phyloP scores from a whole-genome alignment of 2,329 filamentous ascomycete species.

The Epichloe bromicola region DNA sequence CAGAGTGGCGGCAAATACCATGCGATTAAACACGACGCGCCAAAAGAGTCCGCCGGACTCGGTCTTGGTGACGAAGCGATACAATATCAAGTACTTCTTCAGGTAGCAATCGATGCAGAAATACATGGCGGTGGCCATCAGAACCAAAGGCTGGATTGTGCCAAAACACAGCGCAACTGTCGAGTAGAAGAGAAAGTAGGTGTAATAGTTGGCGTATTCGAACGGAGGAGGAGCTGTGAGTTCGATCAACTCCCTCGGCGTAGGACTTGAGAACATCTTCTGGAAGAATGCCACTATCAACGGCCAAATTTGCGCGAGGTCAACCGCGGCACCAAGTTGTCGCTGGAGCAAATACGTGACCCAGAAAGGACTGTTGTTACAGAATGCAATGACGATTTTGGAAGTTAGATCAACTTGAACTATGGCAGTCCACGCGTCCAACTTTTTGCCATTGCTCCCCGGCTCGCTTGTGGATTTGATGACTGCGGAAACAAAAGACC shows the following conservation, averaged over 20 bases:
- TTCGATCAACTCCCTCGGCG: constrained; percentile 82
- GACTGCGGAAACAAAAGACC: constrained; percentile 57
- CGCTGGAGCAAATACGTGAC: constrained; percentile 86
- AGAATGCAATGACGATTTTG: constrained; percentile 61
- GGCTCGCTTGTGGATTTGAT: constrained; percentile 37
- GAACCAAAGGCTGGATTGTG: constrained; percentile 72
- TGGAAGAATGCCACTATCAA: constrained; percentile 75
- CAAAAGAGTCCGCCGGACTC: constrained; percentile 91
- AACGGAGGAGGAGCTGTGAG: constrained; percentile 85
- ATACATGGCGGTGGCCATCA: constrained; percentile 79
- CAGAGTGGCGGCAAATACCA: constrained; percentile 69
- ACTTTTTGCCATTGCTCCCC: constrained; percentile 25
- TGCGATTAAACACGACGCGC: constrained; percentile 84
- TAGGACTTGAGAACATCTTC: constrained; percentile 74
- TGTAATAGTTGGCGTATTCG: constrained; percentile 95
- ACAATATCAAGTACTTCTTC: constrained; percentile 90
- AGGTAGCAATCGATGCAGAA: constrained; percentile 77
- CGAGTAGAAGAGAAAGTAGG: constrained; percentile 91
- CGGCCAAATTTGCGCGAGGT: constrained; percentile 79
- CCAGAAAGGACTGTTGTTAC: constrained; percentile 81
- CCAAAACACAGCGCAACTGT: constrained; percentile 81
- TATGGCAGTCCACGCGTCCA: constrained; percentile 57
- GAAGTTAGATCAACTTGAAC: constrained; percentile 47
- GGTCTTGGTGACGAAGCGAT: constrained; percentile 92
- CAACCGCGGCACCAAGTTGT: constrained; percentile 84